Conservation (phyloP, 164 flowering plant species). For the Tetrastigma voinierianum region DNA sequence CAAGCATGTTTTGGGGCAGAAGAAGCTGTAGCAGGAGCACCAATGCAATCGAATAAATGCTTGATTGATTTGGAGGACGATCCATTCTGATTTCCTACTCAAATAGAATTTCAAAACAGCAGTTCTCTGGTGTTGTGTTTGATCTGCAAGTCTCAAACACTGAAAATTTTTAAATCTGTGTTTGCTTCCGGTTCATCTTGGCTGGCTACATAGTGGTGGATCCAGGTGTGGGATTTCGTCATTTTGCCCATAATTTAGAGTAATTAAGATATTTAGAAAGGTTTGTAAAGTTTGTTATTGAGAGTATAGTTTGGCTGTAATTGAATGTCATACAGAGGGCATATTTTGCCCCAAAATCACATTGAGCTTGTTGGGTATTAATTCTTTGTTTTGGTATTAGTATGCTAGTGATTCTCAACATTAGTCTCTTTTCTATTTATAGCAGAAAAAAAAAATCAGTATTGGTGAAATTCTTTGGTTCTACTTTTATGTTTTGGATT, state of each 20-base stretch:
- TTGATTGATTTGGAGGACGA: constrained; percentile 21
- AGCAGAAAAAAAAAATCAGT: too few relatives aligned
- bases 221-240: background rate
- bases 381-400: background rate
- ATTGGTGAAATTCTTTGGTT: background rate
- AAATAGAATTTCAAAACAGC: background rate
- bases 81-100: background rate
- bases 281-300: constrained; percentile 15
- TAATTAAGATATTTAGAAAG: background rate
- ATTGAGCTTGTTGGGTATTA: too few relatives aligned
- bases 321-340: constrained; percentile 5
- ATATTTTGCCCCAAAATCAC: background rate
- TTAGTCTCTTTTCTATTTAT: background rate
- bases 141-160: background rate
- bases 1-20: constrained; percentile 89
- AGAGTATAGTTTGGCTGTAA: constrained; percentile 10
- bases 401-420: background rate
- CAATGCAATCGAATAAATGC: constrained; percentile 91
- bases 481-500: background rate
- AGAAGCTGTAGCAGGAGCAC: constrained; percentile 97
- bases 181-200: constrained; percentile 11
- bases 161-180: constrained; percentile 7
- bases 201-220: constrained; percentile 16
- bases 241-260: background rate
- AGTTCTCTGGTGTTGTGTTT: background rate